Evolutionary conservation across 192 early-diverging fungal species (phyloP).

Genomic region (Entophlyctis luteolus): DNA sequence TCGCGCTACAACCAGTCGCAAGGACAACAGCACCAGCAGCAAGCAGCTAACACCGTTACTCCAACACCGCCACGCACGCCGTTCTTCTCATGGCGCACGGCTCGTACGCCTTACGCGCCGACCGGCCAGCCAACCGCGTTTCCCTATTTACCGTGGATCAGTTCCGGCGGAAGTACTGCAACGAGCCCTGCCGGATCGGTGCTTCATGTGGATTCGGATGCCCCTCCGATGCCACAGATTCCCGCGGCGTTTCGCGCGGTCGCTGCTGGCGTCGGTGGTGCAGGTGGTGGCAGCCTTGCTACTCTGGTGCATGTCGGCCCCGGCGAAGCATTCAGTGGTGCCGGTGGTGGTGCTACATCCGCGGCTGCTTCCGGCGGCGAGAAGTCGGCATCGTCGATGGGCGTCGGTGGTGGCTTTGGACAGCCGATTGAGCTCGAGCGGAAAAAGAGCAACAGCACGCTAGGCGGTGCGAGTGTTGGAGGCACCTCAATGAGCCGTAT

Average conservation of each 20-base stretch:
- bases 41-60: background rate
- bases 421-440: no score
- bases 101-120: constrained; percentile 12
- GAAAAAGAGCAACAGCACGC: background rate
- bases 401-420: no score
- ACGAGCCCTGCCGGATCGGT: background rate
- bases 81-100: background rate
- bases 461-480: background rate
- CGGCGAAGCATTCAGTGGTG: no score
- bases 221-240: constrained; percentile 11
- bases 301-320: no score
- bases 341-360: no score
- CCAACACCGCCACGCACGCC: background rate
- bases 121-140: constrained; percentile 6
- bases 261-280: background rate
- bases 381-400: no score
- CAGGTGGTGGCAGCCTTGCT: no score
- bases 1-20: background rate
- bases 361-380: no score
- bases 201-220: background rate
- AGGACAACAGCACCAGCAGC: background rate
- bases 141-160: constrained; percentile 4
- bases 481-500: background rate
- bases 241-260: background rate
- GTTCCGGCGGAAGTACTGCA: background rate